Base-by-base conservation (phyloP, 331 rosid species). In the Arachis monticola region DNA sequence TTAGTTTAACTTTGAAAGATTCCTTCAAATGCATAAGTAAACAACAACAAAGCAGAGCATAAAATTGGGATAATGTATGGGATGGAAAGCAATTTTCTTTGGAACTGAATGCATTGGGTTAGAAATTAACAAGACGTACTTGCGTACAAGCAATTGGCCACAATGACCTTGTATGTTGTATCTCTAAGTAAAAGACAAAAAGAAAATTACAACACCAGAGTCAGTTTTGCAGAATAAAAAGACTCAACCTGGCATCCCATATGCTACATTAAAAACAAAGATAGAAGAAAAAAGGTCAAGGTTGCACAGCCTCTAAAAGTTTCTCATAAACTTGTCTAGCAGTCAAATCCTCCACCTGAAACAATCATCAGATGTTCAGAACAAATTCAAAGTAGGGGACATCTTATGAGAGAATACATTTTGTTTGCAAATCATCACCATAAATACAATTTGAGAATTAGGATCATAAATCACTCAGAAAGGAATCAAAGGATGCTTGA, bases 271-370 rank as follows among this genome's bases (percentile, higher is more conserved):
- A 69, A 30, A 35, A 60, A 55, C 0, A 53, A 60, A 55, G 13
- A 53, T 3, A 4, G 38, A 53, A 50, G 12, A 8, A 64, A 57
- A 52, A 67, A 2, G 38, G 38, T 92, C 88, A 88, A 58, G 97
- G 97, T 84, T 92, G 99, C 79, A 95, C 99, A 41, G 97, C 97
- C 80, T 90, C 97, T 86, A 92, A 80, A 85, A 95, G 97, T 69
- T 92, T 95, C 86, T 90, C 97, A 64, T 92, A 92, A 56, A 95
- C 99, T 81, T 95, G 97, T 77, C 99, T 88, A 13, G 96, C 99
- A 66, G 99, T 88, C 86, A 95, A 74, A 86, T 95, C 99, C 82
- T 95, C 99, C 77, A 95, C 99, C 99, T 95, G 87, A 77, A 80
- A 83, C 11, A 42, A 76, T 62, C 0, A 35, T 32, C 77, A 51